These are phyloP conservation scores for Hypomyces perniciosus DNA, from an alignment of 2,329 filamentous ascomycete genomes.

Conservation along the genomic window DNA sequence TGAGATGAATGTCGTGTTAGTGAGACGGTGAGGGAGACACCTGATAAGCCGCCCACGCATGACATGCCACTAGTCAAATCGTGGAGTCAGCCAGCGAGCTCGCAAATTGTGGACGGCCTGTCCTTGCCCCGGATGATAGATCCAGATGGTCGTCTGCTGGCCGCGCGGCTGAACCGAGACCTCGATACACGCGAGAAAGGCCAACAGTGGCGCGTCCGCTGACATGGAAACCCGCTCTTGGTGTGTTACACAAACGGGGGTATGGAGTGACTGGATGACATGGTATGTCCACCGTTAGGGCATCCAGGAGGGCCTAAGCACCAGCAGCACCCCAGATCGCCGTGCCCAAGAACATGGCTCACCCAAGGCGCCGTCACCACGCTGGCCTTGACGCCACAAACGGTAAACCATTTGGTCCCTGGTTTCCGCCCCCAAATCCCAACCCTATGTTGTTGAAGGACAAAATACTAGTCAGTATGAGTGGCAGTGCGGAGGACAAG, in stretches of 20 bases:
- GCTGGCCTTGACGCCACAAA: background rate
- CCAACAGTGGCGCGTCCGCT: conserved; percentile 6
- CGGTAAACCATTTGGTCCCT: conserved; percentile 7
- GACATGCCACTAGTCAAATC: background rate
- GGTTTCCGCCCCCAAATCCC: background rate
- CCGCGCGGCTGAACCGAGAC: conserved; percentile 8
- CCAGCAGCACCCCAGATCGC: conserved; percentile 7
- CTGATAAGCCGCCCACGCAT: conserved; percentile 10
- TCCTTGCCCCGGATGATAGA: background rate
- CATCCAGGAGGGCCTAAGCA: background rate
- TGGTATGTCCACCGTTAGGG: background rate
- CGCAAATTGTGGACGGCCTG: background rate
- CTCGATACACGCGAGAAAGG: conserved; percentile 2
- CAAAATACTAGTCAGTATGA: too few species aligned
- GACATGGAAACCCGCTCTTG: conserved; percentile 4
- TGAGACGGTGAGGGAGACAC: background rate
- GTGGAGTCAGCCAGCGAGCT: background rate
- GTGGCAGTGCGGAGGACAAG: too few species aligned
- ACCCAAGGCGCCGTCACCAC: conserved; percentile 1
- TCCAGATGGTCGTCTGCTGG: background rate
- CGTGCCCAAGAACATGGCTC: background rate
- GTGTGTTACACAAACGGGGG: conserved; percentile 10
- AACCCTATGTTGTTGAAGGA: background rate
- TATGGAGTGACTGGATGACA: background rate
- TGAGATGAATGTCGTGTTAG: background rate